Base-by-base conservation (phyloP, 2,329 filamentous ascomycete genomes). In the Pyricularia sp. region DNA sequence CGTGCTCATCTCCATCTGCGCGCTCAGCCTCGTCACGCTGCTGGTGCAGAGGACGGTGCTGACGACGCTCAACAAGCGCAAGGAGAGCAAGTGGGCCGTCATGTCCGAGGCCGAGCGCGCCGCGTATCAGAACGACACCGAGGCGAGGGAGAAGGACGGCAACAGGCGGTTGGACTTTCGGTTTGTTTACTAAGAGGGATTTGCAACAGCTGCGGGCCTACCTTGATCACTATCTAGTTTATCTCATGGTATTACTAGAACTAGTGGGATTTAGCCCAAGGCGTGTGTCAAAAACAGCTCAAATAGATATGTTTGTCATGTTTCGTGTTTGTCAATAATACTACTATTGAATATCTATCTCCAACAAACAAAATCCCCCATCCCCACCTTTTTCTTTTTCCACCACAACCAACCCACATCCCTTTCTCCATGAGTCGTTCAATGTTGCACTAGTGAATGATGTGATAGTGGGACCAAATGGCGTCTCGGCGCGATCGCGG, bases 1-100 rank as follows among this genome's bases (percentile, higher is more conserved):
- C 28, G 82, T 87, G 3, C 79, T 87, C 66, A 82, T 89, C 28
- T 83, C 79, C 1, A 79, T 89, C 66, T 77, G 83, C 3, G 80
- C 79, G 0, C 79, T 86, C 31, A 81, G 82, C 25, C 73, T 87
- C 10, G 75, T 82, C 0, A 72, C 83, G 0, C 88, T 88, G 65
- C 30, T 88, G 36, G 78, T 76, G 1, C 83, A 85, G 72, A 77
- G 84, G 20, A 75, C 81, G 69, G 80, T 78, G 42, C 74, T 85
- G 61, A 72, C 79, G 4, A 73, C 76, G 25, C 72, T 84, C 33
- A 87, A 87, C 73, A 81, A 79, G 72, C 79, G 80, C 73, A 85
- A 85, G 74, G 80, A 81, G 30, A 76, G 72, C 58, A 69, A 73
- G 17, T 87, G 85, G 85, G 73, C 77, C 0, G 72, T 71, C 3